These are phyloP conservation scores for Emergomyces orientalis DNA, from an alignment of 2,329 filamentous ascomycete species.

Conservation along the genomic window DNA sequence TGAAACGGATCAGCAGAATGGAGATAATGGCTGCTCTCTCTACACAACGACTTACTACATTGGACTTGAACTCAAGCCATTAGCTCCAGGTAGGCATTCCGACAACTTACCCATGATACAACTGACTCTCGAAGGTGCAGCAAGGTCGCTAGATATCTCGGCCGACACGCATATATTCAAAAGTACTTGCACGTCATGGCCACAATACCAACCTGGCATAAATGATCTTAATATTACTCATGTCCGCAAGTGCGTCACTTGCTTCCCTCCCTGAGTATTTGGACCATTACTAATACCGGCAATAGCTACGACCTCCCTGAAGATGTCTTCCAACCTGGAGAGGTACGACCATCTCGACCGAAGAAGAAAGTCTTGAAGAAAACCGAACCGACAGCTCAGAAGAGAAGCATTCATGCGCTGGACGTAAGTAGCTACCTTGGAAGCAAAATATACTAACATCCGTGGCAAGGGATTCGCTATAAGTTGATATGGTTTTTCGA, in stretches of 20 bases:
- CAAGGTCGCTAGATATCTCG: conserved; percentile 48
- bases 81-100: conserved; percentile 57
- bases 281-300: conserved; percentile 15
- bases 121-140: conserved; percentile 32
- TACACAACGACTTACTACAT: conserved; percentile 94
- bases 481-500: conserved; percentile 5
- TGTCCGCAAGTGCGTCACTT: conserved; percentile 63
- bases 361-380: conserved; percentile 44
- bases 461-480: background rate
- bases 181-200: conserved; percentile 65
- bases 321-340: conserved; percentile 75
- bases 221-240: conserved; percentile 75
- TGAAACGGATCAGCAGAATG: conserved; percentile 29
- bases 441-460: conserved; percentile 4
- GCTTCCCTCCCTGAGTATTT: background rate
- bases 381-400: conserved; percentile 27
- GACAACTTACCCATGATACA: conserved; percentile 17
- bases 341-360: conserved; percentile 55
- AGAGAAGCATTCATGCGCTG: conserved; percentile 32
- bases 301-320: conserved; percentile 68
- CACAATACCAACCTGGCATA: conserved; percentile 63
- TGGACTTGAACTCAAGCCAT: conserved; percentile 66
- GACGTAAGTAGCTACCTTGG: conserved; percentile 32
- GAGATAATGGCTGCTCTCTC: conserved; percentile 44
- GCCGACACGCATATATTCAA: conserved; percentile 81